Base-by-base conservation (phyloP, 768 basidiomycete species). In the Termitomyces sp. region DNA sequence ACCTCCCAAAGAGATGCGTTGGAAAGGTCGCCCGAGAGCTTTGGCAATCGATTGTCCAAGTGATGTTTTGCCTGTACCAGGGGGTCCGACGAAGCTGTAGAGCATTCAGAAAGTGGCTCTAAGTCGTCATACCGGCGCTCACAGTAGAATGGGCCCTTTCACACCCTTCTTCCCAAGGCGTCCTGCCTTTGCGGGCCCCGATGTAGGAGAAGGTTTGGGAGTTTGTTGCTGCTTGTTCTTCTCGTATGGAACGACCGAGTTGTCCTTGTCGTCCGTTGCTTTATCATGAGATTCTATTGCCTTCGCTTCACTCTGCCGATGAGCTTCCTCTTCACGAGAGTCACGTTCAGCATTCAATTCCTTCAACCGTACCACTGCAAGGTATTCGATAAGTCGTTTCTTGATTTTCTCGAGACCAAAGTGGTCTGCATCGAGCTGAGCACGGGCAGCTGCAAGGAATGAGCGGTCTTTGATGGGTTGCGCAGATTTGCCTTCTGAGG, bases 391-490 rank as follows among this genome's bases (percentile, higher is more conserved):
- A 3, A 96, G 71, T 10, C 94, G 80, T 61, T 90, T 87, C 79
- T 97, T 98, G 69, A 98, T 88, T 69, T 90, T 92, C 57, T 94
- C 92, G 18, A 98, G 76, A 1, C 95, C 95, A 64, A 87, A 96
- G 69, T 98, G 94, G 59, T 96, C 94, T 13, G 84, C 79, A 64
- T 98, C 94, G 9, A 98, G 83, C 67, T 91, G 92, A 22, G 76
- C 75, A 24, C 90, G 85, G 28, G 94, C 92, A 37, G 78, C 81
- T 29, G 77, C 59, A 28, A 93, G 77, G 75, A 92, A 92, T 4
- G 80, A 74, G 26, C 74, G 74, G 61, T 84, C 80, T 58, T 74
- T 74, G 42, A 88, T 69, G 7, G 65, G 59, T 16, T 59, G 62
- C 4, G 51, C 9, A 49, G 58, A 48, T n/a, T 57, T 51, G 10